Evolutionary conservation across 257 asterid species (phyloP).

Genomic region (Lycium barbarum): DNA sequence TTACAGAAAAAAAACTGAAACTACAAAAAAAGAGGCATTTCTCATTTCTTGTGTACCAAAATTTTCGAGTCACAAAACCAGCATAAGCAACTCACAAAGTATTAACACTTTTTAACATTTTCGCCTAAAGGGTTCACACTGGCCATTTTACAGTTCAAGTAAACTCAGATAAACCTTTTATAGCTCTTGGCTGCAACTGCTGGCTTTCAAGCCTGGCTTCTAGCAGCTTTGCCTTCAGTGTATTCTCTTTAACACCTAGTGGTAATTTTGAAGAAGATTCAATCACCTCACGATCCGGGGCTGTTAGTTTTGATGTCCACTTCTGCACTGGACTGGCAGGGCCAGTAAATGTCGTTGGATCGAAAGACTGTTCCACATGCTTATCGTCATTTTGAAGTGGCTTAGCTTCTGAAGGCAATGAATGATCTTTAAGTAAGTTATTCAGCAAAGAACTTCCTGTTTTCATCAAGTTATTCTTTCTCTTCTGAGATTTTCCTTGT

Average conservation of each 20-base stretch:
- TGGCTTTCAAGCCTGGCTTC: slow-evolving; percentile 77
- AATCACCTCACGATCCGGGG: slow-evolving; percentile 40
- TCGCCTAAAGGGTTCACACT: background rate
- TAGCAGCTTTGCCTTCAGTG: slow-evolving; percentile 80
- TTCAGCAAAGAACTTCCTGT: slow-evolving; percentile 29
- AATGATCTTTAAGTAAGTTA: slow-evolving; percentile 31
- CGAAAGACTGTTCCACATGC: slow-evolving; percentile 43
- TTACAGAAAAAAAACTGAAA: background rate
- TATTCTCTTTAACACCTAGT: slow-evolving; percentile 52
- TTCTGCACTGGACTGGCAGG: slow-evolving; percentile 64
- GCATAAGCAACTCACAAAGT: background rate
- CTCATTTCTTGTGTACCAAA: slow-evolving; percentile 18
- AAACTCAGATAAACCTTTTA: slow-evolving; percentile 45
- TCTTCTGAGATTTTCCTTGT: slow-evolving; percentile 31
- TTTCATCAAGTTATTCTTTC: slow-evolving; percentile 10
- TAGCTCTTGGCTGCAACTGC: slow-evolving; percentile 47
- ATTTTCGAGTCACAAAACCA: slow-evolving; percentile 6
- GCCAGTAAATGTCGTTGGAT: slow-evolving; percentile 53
- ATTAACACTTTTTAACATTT: background rate
- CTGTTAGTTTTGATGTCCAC: slow-evolving; percentile 59
- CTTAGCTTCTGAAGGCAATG: slow-evolving; percentile 36
- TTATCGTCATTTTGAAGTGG: slow-evolving; percentile 30
- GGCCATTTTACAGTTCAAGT: background rate
- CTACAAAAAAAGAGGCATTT: background rate
- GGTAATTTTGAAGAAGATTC: slow-evolving; percentile 53